A percentile compares a stretch with the other conserved stretches of the same genome.
Conservation (phyloP, 345 rosid species). For the thale cress (Arabidopsis thaliana) region TAIR10.1 NC_003070.9:20865001-20865500, state of each 20-base stretch:
- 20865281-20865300: conserved; percentile 58
- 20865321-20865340: conserved; percentile 8
- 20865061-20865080: background rate
- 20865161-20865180: too few species aligned
- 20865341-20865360: background rate
- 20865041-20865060: background rate
- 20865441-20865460: conserved; percentile 48
- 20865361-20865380: conserved; percentile 16
- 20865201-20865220: background rate
- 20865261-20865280: conserved; percentile 55
- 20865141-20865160: conserved; percentile 62
- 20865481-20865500: conserved; percentile 50
- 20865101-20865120: conserved; percentile 97
- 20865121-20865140: conserved; percentile 64
- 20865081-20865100: conserved; percentile 28
- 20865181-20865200: too few species aligned
- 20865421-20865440: conserved; percentile 63
- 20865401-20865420: conserved; percentile 59
- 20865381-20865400: conserved; percentile 40
- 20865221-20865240: conserved; percentile 38
- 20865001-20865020: background rate
- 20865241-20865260: conserved; percentile 48
- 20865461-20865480: conserved; percentile 47
- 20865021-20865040: background rate
- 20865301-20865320: conserved; percentile 53